Percentiles rank a stretch among this genome's conserved stretches.
phyloP scores from a whole-genome alignment of 2,329 filamentous ascomycete species.

The Passalora sequoiae region DNA sequence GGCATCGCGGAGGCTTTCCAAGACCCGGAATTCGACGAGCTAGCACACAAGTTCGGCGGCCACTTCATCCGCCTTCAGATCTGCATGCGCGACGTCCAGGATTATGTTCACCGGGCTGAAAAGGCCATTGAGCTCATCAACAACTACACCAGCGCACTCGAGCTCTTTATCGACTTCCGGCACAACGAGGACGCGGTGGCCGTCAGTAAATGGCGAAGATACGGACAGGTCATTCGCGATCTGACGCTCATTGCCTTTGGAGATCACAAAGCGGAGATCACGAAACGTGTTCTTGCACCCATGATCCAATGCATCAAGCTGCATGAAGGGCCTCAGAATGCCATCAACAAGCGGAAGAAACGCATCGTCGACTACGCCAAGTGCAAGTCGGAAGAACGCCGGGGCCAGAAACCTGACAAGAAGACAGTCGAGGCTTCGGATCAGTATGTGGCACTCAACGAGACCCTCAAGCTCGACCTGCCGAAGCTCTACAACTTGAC shows the following conservation, averaged over 20 bases:
- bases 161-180: conserved; percentile 66
- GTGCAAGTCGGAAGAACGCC: conserved; percentile 68
- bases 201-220: conserved; percentile 90
- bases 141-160: conserved; percentile 73
- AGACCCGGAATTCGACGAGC: conserved; percentile 72
- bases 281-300: conserved; percentile 78
- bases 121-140: conserved; percentile 77
- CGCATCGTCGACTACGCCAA: conserved; percentile 84
- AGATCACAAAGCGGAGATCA: conserved; percentile 68
- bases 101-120: conserved; percentile 76
- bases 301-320: conserved; percentile 72
- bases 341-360: conserved; percentile 93
- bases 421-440: conserved; percentile 79
- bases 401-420: conserved; percentile 80
- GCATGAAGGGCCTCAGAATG: conserved; percentile 76
- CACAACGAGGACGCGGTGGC: conserved; percentile 74
- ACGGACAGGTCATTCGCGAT: conserved; percentile 81
- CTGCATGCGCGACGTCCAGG: conserved; percentile 88
- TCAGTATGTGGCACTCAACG: conserved; percentile 85
- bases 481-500: conserved; percentile 78
- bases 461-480: conserved; percentile 86
- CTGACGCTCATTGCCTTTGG: conserved; percentile 77
- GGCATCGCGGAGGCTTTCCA: conserved; percentile 63
- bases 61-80: conserved; percentile 91
- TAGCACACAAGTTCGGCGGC: conserved; percentile 82